Percentiles rank a stretch among this genome's conserved stretches.
These are phyloP conservation scores for Solidago caesia DNA, from an alignment of 129 eudicot species.

Conservation along the genomic window DNA sequence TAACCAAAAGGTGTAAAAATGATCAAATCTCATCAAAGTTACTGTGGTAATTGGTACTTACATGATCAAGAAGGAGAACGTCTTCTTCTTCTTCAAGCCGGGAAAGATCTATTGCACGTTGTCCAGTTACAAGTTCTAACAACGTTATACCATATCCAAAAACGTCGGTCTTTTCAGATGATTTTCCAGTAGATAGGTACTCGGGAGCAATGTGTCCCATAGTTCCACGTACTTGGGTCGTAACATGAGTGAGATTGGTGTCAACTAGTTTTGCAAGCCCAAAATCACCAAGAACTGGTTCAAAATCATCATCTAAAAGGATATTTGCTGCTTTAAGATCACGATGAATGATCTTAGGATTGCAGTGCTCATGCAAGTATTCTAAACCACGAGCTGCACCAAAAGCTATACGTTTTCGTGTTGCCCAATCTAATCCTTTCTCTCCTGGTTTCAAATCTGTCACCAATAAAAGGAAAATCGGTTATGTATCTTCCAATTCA, in stretches of 20 bases:
- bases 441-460: slow-evolving; percentile 82
- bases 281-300: slow-evolving; percentile 90
- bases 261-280: slow-evolving; percentile 88
- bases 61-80: slow-evolving; percentile 90
- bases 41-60: slow-evolving; percentile 25
- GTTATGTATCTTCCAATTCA: too few relatives aligned
- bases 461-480: neutral
- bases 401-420: slow-evolving; percentile 71
- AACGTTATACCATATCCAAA: slow-evolving; percentile 92
- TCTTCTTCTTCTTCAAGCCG: slow-evolving; percentile 97
- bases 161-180: slow-evolving; percentile 90
- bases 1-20: neutral
- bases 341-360: slow-evolving; percentile 88
- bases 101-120: slow-evolving; percentile 88
- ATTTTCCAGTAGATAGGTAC: slow-evolving; percentile 88
- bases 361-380: slow-evolving; percentile 89
- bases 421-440: slow-evolving; percentile 80
- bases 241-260: slow-evolving; percentile 66
- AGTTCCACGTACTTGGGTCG: slow-evolving; percentile 95
- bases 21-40: too few relatives aligned
- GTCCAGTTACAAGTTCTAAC: slow-evolving; percentile 89
- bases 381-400: slow-evolving; percentile 93
- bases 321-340: slow-evolving; percentile 93
- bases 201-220: slow-evolving; percentile 99
- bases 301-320: slow-evolving; percentile 76